phyloP scores from a whole-genome alignment of 2,329 filamentous ascomycete species.

The Dothiorella sarmentorum region DNA sequence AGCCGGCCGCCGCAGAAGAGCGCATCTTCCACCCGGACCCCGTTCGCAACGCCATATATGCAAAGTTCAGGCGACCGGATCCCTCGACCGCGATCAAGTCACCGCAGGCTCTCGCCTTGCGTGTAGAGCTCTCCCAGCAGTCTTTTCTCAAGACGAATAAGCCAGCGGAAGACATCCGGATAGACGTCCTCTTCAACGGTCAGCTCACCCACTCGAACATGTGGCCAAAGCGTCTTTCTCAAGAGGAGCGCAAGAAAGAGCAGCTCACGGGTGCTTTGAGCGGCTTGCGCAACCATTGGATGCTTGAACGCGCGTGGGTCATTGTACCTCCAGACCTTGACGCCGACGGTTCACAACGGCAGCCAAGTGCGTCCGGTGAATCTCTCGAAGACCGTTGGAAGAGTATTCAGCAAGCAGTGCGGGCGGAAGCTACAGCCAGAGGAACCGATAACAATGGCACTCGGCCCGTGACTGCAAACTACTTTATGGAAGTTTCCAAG shows the following conservation, averaged over 20 bases:
- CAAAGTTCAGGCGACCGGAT: background rate
- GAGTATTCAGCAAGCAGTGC: conserved; percentile 29
- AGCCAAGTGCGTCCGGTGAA: conserved; percentile 8
- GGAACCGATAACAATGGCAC: conserved; percentile 34
- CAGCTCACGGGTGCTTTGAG: conserved; percentile 32
- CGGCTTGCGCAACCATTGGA: conserved; percentile 38
- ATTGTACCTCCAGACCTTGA: conserved; percentile 31
- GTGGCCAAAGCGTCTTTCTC: conserved; percentile 26
- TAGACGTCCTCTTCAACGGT: conserved; percentile 50
- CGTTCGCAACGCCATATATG: background rate
- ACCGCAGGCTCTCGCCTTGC: conserved; percentile 29
- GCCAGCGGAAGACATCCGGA: conserved; percentile 38
- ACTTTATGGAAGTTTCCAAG: conserved; percentile 37
- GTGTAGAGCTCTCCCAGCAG: conserved; percentile 31
- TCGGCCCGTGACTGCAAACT: conserved; percentile 35
- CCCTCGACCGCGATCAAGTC: background rate
- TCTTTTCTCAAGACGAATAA: conserved; percentile 22
- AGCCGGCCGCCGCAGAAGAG: background rate
- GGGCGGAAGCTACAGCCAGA: conserved; percentile 33
- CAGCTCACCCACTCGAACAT: conserved; percentile 35
- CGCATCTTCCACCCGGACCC: background rate
- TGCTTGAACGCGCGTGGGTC: conserved; percentile 46
- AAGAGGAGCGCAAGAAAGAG: conserved; percentile 21
- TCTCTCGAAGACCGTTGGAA: conserved; percentile 35
- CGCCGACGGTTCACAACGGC: conserved; percentile 24